These are phyloP conservation scores for Aspergillus sp. DNA, from an alignment of 2,329 filamentous ascomycete species.

Conservation along the genomic window DNA sequence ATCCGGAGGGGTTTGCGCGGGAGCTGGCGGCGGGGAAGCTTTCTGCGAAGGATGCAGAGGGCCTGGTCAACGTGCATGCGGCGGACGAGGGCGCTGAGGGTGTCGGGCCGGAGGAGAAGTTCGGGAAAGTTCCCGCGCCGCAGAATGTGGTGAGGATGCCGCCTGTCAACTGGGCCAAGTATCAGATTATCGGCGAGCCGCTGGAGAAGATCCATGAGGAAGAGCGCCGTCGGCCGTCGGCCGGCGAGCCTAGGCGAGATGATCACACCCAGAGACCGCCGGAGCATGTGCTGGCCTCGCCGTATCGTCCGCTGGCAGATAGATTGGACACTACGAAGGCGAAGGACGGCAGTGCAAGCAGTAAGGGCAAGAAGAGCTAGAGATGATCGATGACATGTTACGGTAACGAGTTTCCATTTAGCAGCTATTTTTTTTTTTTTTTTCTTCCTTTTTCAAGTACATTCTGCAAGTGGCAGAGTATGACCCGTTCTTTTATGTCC, in stretches of 20 bases:
- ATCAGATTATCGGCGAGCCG: constrained; percentile 76
- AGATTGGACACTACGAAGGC: constrained; percentile 31
- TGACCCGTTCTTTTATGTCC: too few species aligned
- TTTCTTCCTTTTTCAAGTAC: too few species aligned
- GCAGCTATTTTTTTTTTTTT: too few species aligned
- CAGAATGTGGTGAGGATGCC: constrained; percentile 81
- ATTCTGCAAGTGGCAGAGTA: too few species aligned
- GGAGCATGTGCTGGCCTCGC: constrained; percentile 47
- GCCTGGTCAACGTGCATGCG: constrained; percentile 29
- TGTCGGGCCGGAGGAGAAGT: constrained; percentile 27
- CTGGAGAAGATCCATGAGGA: constrained; percentile 78
- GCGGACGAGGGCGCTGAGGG: constrained; percentile 29
- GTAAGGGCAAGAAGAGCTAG: constrained; percentile 24
- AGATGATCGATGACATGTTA: constrained; percentile 9
- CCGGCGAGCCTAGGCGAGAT: constrained; percentile 32
- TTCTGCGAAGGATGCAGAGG: constrained; percentile 27
- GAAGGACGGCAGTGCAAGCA: constrained; percentile 12
- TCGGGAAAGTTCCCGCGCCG: constrained; percentile 60
- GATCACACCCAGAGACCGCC: constrained; percentile 29
- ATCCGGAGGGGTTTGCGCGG: constrained; percentile 62
- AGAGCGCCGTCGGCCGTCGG: constrained; percentile 55
- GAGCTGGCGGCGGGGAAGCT: constrained; percentile 59
- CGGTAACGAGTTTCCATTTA: constrained; percentile 1
- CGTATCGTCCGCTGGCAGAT: constrained; percentile 52
- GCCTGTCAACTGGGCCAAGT: constrained; percentile 89